Conservation (phyloP, 202 grass and related monocot species). For the Elaeis oleifera region DNA sequence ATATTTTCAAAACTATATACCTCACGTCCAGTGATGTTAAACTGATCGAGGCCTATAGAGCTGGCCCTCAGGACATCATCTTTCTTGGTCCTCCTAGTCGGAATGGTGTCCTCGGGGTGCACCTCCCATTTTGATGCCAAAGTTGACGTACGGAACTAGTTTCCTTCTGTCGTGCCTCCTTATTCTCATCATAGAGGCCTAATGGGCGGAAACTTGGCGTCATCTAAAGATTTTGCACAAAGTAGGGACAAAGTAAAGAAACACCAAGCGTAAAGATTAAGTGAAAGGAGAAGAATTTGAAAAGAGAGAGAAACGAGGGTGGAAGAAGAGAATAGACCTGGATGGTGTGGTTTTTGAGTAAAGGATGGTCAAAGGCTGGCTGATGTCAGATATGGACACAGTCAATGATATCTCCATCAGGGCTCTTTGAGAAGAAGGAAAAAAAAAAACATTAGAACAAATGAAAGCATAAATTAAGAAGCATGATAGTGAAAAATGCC, state of each 20-base stretch:
- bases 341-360: slow-evolving; percentile 72
- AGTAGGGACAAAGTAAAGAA: background rate
- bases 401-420: slow-evolving; percentile 73
- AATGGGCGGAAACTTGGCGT: background rate
- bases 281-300: background rate
- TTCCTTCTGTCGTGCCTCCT: background rate
- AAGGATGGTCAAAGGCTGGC: slow-evolving; percentile 79
- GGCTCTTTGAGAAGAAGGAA: slow-evolving; percentile 28
- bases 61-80: slow-evolving; percentile 6
- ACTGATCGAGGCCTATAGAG: background rate
- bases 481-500: too few species aligned
- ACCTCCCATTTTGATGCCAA: slow-evolving; percentile 7
- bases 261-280: background rate
- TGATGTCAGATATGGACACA: slow-evolving; percentile 66
- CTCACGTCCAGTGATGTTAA: background rate
- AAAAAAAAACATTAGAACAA: too few species aligned
- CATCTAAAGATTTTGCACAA: background rate
- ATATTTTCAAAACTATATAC: background rate
- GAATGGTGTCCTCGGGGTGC: background rate
- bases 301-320: background rate
- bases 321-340: slow-evolving; percentile 33
- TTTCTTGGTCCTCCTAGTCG: slow-evolving; percentile 3
- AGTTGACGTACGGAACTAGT: background rate
- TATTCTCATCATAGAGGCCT: background rate
- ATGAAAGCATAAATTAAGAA: too few species aligned